Evolutionary conservation across 2,329 filamentous ascomycete genomes (phyloP).

Genomic region (Cytospora mali): DNA sequence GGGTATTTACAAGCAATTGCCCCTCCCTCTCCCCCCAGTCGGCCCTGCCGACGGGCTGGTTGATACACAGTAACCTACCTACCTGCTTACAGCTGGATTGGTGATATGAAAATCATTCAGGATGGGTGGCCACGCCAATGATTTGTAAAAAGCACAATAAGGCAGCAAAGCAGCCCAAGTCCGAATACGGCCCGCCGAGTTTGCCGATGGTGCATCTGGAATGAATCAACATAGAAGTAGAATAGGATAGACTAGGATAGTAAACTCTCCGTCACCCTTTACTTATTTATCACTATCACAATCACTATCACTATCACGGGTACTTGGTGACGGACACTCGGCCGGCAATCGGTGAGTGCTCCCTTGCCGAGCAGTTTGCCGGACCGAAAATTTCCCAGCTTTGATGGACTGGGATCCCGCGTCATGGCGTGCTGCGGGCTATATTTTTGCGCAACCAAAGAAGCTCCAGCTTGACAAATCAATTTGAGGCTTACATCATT

Average conservation of each 20-base stretch:
- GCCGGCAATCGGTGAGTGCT: not conserved
- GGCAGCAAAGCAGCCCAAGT: too few relatives aligned
- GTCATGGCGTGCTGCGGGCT: not conserved
- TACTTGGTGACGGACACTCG: not conserved
- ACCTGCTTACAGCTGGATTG: too few relatives aligned
- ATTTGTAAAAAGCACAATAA: too few relatives aligned
- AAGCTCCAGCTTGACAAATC: slow-evolving; percentile 26
- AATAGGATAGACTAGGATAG: not conserved
- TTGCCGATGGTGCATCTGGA: too few relatives aligned
- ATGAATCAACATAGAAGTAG: too few relatives aligned
- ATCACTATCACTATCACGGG: not conserved
- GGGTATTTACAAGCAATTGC: too few relatives aligned
- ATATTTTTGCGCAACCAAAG: not conserved
- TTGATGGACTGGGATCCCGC: not conserved
- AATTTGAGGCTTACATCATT: slow-evolving; percentile 26
- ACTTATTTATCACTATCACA: not conserved
- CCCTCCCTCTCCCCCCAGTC: too few relatives aligned
- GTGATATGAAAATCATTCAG: too few relatives aligned
- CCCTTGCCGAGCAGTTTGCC: not conserved
- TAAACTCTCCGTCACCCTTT: not conserved
- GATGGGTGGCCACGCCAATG: too few relatives aligned
- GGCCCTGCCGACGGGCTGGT: too few relatives aligned
- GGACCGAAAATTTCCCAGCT: not conserved
- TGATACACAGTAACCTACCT: too few relatives aligned
- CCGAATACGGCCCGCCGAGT: too few relatives aligned